Percentiles rank a stretch among this genome's conserved stretches.
phyloP scores from a whole-genome alignment of 2,329 filamentous ascomycete genomes.

The Mariannaea sp. region DNA sequence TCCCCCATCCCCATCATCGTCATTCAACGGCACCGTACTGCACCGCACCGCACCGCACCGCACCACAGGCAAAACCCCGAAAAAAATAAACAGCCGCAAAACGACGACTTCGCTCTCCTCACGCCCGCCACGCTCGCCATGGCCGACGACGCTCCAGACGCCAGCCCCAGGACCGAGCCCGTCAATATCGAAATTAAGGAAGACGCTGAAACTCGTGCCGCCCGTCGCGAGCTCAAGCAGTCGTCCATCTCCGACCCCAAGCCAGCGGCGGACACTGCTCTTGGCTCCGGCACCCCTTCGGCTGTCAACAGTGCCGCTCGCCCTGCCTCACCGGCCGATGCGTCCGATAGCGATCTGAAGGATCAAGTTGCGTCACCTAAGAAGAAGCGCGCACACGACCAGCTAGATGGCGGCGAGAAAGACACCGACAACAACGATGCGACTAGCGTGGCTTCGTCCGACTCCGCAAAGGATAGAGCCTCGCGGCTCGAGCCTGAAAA shows the following conservation, averaged over 20 bases:
- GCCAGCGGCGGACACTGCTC: slow-evolving; percentile 35
- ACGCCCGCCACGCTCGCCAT: slow-evolving; percentile 41
- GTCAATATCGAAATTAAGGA: slow-evolving; percentile 51
- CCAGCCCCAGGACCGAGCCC: slow-evolving; percentile 46
- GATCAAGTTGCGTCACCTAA: slow-evolving; percentile 64
- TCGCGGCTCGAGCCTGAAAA: slow-evolving; percentile 62
- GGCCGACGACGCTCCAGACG: slow-evolving; percentile 51
- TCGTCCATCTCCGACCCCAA: slow-evolving; percentile 65
- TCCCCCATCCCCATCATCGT: slow-evolving; percentile 11
- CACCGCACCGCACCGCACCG: not conserved
- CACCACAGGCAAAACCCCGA: not conserved
- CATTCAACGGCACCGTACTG: slow-evolving; percentile 1
- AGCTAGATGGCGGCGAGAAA: slow-evolving; percentile 58
- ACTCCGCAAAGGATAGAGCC: slow-evolving; percentile 55
- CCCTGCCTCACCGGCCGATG: slow-evolving; percentile 42
- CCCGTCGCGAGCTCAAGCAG: slow-evolving; percentile 67
- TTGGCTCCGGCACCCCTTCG: slow-evolving; percentile 23
- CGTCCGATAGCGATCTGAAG: slow-evolving; percentile 46
- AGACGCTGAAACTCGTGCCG: slow-evolving; percentile 66
- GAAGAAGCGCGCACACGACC: slow-evolving; percentile 67
- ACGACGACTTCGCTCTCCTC: slow-evolving; percentile 5
- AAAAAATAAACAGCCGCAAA: too few relatives aligned
- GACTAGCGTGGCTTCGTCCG: slow-evolving; percentile 48
- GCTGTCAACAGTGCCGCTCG: slow-evolving; percentile 35
- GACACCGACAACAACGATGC: slow-evolving; percentile 50